A percentile compares a stretch with the other conserved stretches of the same genome.
Conservation (phyloP, 1,139 yeast genomes). For the Kurtzmaniella quercitrusa region DNA sequence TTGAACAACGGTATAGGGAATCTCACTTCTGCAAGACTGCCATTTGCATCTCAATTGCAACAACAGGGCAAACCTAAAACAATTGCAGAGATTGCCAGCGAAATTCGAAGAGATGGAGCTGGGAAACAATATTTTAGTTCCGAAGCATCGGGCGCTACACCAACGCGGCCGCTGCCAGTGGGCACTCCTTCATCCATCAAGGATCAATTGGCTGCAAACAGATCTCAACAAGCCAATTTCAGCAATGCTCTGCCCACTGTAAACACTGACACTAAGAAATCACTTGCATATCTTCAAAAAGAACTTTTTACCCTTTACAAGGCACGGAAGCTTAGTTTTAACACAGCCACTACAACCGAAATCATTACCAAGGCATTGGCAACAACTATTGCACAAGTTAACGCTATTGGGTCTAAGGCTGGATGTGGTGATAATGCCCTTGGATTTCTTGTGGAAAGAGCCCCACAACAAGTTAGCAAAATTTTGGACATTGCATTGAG, state of each 20-base stretch:
- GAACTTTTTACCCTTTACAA: slow-evolving; percentile 67
- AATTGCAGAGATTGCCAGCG: slow-evolving; percentile 55
- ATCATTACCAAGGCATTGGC: slow-evolving; percentile 90
- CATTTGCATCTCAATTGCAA: slow-evolving; percentile 21
- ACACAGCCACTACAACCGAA: slow-evolving; percentile 71
- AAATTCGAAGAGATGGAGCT: slow-evolving; percentile 40
- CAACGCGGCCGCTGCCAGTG: slow-evolving; percentile 4
- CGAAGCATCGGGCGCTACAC: slow-evolving; percentile 10
- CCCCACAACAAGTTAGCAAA: slow-evolving; percentile 82
- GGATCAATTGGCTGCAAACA: slow-evolving; percentile 53
- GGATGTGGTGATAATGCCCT: slow-evolving; percentile 81
- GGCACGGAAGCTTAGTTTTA: slow-evolving; percentile 61
- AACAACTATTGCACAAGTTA: slow-evolving; percentile 86
- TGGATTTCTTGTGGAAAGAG: slow-evolving; percentile 76
- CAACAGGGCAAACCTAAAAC: slow-evolving; percentile 39
- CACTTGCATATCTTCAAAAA: slow-evolving; percentile 64
- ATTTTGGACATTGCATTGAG: slow-evolving; percentile 80
- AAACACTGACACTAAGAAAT: slow-evolving; percentile 58
- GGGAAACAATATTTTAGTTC: slow-evolving; percentile 35
- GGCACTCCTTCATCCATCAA: slow-evolving; percentile 31
- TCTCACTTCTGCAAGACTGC: slow-evolving; percentile 13
- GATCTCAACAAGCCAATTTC: slow-evolving; percentile 21
- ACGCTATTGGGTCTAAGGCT: slow-evolving; percentile 80
- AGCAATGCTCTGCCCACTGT: slow-evolving; percentile 21
- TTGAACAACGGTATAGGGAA: slow-evolving; percentile 6